Base-by-base conservation (phyloP, 768 basidiomycete genomes). In the Panaeolus cyanescens region DNA sequence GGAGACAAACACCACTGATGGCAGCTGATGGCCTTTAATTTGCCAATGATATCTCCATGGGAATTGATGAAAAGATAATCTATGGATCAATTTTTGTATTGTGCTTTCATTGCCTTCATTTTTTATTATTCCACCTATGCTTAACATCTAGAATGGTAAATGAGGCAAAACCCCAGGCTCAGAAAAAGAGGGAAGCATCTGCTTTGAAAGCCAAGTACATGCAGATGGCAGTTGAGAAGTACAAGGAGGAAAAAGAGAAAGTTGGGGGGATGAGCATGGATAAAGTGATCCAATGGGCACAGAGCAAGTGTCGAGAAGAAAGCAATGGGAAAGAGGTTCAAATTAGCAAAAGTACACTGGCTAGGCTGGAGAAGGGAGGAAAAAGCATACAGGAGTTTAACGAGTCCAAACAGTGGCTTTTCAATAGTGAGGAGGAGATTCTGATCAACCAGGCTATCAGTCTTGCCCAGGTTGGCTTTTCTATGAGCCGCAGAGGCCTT, bases 101-200 rank as follows among this genome's bases (percentile, higher is more conserved):
- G n/a, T n/a, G 37, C 15, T 39, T 13, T 6, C 37, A 39, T 17
- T 15, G 37, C 19, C 19, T 5, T 39, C 37, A 39, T 39, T 39
- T 39, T 39, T 19, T 39, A 6, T 39, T 39, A 13, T 19, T 39
- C 37, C 37, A 5, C 37, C 37, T 6, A 39, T n/a, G n/a, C n/a
- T n/a, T n/a, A n/a, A n/a, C n/a, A n/a, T n/a, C n/a, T n/a, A n/a
- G n/a, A n/a, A 58, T 58, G 56, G 56, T 58, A 39, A 25, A 25
- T 36, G 30, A 58, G 37, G 56, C 56, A 39, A 58, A 58, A 58
- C 40, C 56, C 40, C 36, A 58, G 42, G 28, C 55, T 36, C 33
- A 34, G 32, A 56, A 57, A 34, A 36, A 37, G 56, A 36, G 36
- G 36, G 56, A 57, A 37, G 56, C 56, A 19, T 56, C 55, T 36